Base-by-base conservation (phyloP, 2,329 filamentous ascomycete species). In the Talaromyces piceae region DNA sequence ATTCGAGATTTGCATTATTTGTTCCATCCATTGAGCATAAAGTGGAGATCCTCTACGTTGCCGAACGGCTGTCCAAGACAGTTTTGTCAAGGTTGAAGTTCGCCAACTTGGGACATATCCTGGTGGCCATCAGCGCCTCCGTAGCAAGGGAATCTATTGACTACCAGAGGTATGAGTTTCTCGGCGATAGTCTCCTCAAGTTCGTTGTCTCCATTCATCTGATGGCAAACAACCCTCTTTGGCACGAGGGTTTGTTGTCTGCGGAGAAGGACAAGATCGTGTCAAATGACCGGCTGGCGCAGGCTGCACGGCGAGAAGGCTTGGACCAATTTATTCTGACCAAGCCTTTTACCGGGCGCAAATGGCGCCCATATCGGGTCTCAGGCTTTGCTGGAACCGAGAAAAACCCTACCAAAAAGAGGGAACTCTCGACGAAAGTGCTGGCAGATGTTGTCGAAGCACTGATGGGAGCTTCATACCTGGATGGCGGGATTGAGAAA, bases 371-470 rank as follows among this genome's bases (percentile, higher is more conserved):
- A 0, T 68, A 78, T 0, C 86, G 87, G 56, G 70, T 79, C 5
- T 66, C 70, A 2, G 69, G 79, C 16, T 60, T 73, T 2, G 22
- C 30, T 4, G 26, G 44, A 7, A 50, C 61, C 4, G 28, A 46
- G 23, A 61, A 54, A 49, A 41, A 50, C 7, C 47, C 46, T 6
- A 48, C 56, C 1, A 27, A 28, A 1, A 67, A 60, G 43, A 68
- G 75, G 5, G 61, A 64, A 12, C 63, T 90, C 27, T 86, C 88
- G 0, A 86, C 82, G 1, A 97, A 97, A 64, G 81, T 81, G 0
- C 77, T 96, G 6, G 91, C 91, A 3, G 91, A 97, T 60, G 84
- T 96, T 0, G 78, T 95, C 0, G 91, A 97, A 64, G 81, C 91
- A 0, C 73, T 96, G 0, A 84, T 96, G 18, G 91, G 89, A 1